A percentile compares a stretch with the other conserved stretches of the same genome.
Evolutionary conservation across 371 early-diverging fungal species (phyloP).

Genomic region (Aphelidium insulamus): DNA sequence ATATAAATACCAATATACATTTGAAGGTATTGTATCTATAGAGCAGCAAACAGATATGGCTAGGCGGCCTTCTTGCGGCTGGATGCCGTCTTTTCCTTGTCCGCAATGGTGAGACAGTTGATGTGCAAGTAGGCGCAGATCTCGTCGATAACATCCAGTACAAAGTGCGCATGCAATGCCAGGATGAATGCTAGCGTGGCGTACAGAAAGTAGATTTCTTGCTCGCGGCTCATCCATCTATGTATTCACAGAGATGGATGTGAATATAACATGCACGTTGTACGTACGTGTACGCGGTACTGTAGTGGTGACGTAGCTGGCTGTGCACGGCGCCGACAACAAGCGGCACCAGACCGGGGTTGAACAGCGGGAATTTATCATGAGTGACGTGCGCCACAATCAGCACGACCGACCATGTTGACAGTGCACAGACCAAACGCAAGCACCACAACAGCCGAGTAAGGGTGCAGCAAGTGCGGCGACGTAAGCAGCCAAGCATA

Average conservation of each 20-base stretch:
- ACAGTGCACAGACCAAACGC: slow-evolving; percentile 58
- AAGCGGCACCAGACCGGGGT: slow-evolving; percentile 31
- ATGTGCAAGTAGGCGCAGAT: slow-evolving; percentile 64
- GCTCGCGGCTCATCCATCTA: slow-evolving; percentile 13
- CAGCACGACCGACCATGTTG: slow-evolving; percentile 56
- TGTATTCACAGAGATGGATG: slow-evolving; percentile 5
- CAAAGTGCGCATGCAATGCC: slow-evolving; percentile 41
- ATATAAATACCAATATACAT: too few species aligned
- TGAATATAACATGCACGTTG: slow-evolving; percentile 2
- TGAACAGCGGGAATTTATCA: slow-evolving; percentile 45
- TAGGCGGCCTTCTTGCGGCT: too few species aligned
- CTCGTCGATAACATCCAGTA: slow-evolving; percentile 41
- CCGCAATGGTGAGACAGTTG: slow-evolving; percentile 58
- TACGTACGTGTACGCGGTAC: background rate
- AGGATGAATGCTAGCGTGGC: slow-evolving; percentile 22
- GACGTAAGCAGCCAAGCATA: slow-evolving; percentile 47
- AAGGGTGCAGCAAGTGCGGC: slow-evolving; percentile 31
- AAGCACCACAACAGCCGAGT: slow-evolving; percentile 37
- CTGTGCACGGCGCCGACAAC: slow-evolving; percentile 41
- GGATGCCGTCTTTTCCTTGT: too few species aligned
- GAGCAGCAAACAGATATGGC: too few species aligned
- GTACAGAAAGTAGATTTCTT: slow-evolving; percentile 27
- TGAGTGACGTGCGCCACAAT: slow-evolving; percentile 70
- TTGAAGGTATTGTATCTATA: too few species aligned
- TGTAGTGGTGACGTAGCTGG: slow-evolving; percentile 14